Evolutionary conservation across 1,284 basidiomycete genomes (phyloP), one percentile per base, ranked within the genome.

Genomic region (Chondrostereum purpureum): DNA sequence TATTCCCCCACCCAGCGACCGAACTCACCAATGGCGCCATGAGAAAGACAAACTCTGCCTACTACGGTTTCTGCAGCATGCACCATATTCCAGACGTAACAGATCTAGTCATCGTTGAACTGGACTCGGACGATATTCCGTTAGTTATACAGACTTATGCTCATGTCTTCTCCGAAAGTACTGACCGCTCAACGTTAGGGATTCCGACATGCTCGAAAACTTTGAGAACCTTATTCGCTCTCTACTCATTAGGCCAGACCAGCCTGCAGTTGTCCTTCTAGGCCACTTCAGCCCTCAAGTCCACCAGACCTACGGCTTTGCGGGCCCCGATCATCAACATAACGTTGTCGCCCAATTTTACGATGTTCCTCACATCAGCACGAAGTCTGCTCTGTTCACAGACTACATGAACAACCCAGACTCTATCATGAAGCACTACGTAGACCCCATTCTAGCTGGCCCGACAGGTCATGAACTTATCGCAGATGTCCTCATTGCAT

Each of bases 21-120:
- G 92, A 96, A 63, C 77, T 97, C 52, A 97, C 94, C 12, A 96
- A 96, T 62, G 94, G 93, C 22, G 94, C 93, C 2, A 85, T 92
- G 70, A 78, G 90, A 18, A 78, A 81, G 41, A 92, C 91, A 27
- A 87, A 87, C 63, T 92, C 92, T 3, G 84, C 83, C 3, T 97
- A 97, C 69, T 97, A 92, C 68, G 87, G 85, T 3, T 96, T 85
- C 67, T 97, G 94, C 72, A 86, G 81, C 45, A 75, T 75, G 2
- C 92, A 95, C 58, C 93, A 97, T 61, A 73, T 96, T 5, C 93
- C 93, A 3, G 93, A 97, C 61, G 70, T 82, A 36, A 90, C 91
- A 3, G 94, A 96, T 70, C 73, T 97, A 45, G 84, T 97, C 44
- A 91, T 97, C 54, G 69, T 97, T 50, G 93, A 97, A 59, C 86